Evolutionary conservation across 805 yeast genomes (phyloP), one percentile per base, ranked within the genome.

Genomic region (Nakazawaea anatomiae): DNA sequence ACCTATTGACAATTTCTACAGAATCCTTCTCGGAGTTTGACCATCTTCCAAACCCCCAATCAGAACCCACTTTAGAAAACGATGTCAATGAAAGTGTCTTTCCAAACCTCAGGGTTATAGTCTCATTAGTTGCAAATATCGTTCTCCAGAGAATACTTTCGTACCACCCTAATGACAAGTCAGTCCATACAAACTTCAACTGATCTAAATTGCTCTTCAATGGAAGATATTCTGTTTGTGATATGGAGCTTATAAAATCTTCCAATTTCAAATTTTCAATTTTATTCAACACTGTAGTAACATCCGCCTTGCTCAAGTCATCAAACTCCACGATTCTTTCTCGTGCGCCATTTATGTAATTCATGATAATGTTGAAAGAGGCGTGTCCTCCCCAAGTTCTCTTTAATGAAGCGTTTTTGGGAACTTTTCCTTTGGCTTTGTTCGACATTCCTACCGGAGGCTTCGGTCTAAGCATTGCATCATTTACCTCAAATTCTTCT

Each of bases 111-210:
- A 80, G 76, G 5, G 87, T 80, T 48, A 89, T 85, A 47, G 73
- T 62, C 14, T 76, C 72, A 52, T 69, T 65, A 47, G 59, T 65
- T 27, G 63, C 56, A 57, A 73, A 85, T 0, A 85, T 74, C 34
- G 71, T 67, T 1, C 83, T 80, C 83, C 87, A 85, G 29, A 87
- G 58, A 8, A 85, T 68, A 4, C 86, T 75, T 39, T 76, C 73
- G 64, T 87, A 87, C 96, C 96, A 88, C 0, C 90, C 91, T 28
- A 87, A 67, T 0, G 88, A 81, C 28, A 73, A 60, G 48, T 68
- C 69, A 39, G 79, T 75, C 96, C 96, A 88, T 5, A 68, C 62
- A 57, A 87, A 84, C 52, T 62, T 70, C 54, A 85, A 67, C 4
- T 75, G 70, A 46, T 70, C 73, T 54, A 79, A 72, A 3, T 70